phyloP scores from a whole-genome alignment of 106 monocot species.

The Triglochin maritima region DNA sequence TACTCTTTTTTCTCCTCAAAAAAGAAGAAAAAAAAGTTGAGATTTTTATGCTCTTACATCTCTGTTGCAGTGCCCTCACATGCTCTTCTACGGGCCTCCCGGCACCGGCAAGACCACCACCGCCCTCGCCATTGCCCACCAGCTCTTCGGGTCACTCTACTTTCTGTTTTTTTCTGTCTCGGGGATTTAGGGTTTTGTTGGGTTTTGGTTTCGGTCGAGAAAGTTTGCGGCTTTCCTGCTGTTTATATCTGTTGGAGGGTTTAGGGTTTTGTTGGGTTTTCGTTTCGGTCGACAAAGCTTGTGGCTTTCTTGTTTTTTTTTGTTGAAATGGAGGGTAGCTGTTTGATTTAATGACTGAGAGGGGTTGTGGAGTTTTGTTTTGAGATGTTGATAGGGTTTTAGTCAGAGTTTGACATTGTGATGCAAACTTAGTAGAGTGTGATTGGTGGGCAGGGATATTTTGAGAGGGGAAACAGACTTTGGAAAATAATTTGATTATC shows the following conservation, averaged over 20 bases:
- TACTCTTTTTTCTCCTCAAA: too few relatives aligned
- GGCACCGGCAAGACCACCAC: constrained; percentile 99
- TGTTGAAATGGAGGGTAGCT: too few relatives aligned
- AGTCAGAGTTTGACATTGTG: too few relatives aligned
- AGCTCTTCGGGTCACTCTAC: constrained; percentile 61
- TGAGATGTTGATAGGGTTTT: too few relatives aligned
- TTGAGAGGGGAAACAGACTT: too few relatives aligned
- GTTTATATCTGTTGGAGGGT: neutral
- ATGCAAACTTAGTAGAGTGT: too few relatives aligned
- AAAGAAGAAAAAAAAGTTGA: neutral
- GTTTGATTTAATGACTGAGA: too few relatives aligned
- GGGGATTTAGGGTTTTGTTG: neutral
- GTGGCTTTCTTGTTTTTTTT: neutral
- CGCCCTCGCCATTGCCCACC: constrained; percentile 84
- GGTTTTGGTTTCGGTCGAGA: neutral
- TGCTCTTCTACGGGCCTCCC: constrained; percentile 98
- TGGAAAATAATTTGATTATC: too few relatives aligned
- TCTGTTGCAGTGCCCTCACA: constrained; percentile 63
- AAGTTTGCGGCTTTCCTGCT: neutral
- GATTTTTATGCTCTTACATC: neutral
- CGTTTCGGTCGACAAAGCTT: neutral
- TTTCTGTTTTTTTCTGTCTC: neutral
- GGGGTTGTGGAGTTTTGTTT: too few relatives aligned
- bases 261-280: neutral
- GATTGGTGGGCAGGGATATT: too few relatives aligned